Conservation (phyloP, 1,139 yeast genomes). For the Maudiozyma humilis region DNA sequence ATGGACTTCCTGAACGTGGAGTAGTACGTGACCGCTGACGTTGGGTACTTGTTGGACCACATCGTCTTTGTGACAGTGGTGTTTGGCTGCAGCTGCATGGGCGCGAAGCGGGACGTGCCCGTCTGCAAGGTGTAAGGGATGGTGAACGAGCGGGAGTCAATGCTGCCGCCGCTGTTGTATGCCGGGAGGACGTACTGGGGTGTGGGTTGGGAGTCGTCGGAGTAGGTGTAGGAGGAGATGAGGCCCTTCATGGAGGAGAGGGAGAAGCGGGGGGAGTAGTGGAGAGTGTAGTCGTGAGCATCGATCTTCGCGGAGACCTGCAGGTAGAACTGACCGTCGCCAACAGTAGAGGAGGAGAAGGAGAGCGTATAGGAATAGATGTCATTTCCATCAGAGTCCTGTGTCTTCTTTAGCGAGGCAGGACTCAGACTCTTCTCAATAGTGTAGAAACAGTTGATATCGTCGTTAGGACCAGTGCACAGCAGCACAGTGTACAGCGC, state of each 20-base stretch:
- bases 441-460: conserved; percentile 38
- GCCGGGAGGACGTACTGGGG: conserved; percentile 36
- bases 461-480: conserved; percentile 57
- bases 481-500: conserved; percentile 45
- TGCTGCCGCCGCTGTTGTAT: conserved; percentile 29
- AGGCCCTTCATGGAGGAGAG: conserved; percentile 67
- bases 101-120: conserved; percentile 69
- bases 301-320: conserved; percentile 48
- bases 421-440: conserved; percentile 29
- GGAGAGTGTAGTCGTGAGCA: conserved; percentile 46
- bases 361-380: conserved; percentile 35
- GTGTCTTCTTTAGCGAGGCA: conserved; percentile 16
- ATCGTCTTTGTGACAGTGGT: conserved; percentile 55
- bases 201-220: conserved; percentile 21
- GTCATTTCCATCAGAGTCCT: conserved; percentile 4
- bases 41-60: conserved; percentile 55
- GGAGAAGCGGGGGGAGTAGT: conserved; percentile 60
- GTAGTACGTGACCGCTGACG: conserved; percentile 58
- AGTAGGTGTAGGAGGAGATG: conserved; percentile 18
- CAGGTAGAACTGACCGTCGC: conserved; percentile 59
- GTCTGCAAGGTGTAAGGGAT: conserved; percentile 70
- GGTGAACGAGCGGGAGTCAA: conserved; percentile 34
- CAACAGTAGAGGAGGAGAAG: conserved; percentile 40
- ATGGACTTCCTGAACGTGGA: conserved; percentile 39
- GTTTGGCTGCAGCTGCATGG: conserved; percentile 86